Percentiles rank a stretch among this genome's conserved stretches.
phyloP scores from a whole-genome alignment of 768 basidiomycete genomes.

The Leccinum incarnatum region DNA sequence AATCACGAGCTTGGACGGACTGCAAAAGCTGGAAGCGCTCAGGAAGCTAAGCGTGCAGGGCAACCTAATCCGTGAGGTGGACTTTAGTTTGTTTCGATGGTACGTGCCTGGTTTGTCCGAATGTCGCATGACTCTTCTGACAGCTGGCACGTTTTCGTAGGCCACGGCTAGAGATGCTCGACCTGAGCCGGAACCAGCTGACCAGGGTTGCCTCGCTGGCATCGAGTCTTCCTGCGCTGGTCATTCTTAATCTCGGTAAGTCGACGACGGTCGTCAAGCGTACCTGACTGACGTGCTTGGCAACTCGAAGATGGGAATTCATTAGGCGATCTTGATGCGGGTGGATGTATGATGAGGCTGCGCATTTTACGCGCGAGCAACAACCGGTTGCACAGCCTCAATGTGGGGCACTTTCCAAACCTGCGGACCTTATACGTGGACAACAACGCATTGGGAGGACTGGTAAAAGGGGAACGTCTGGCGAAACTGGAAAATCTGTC shows the following conservation, averaged over 20 bases:
- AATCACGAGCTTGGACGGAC: conserved; percentile 69
- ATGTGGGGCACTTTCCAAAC: conserved; percentile 60
- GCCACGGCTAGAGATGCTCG: conserved; percentile 76
- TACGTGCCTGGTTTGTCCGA: conserved; percentile 27
- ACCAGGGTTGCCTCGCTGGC: conserved; percentile 56
- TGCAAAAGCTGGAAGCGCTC: conserved; percentile 77
- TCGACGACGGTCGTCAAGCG: conserved; percentile 22
- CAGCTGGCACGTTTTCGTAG: conserved; percentile 19
- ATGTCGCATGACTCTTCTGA: conserved; percentile 10
- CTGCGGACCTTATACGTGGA: conserved; percentile 92
- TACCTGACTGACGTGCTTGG: conserved; percentile 16
- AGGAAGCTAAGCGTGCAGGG: conserved; percentile 79
- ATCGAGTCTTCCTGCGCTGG: conserved; percentile 53
- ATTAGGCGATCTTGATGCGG: conserved; percentile 52
- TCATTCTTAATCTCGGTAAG: conserved; percentile 83
- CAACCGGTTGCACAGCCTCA: conserved; percentile 70
- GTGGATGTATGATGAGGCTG: conserved; percentile 60
- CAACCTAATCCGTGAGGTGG: conserved; percentile 63
- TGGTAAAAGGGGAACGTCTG: conserved; percentile 56
- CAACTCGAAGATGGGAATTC: conserved; percentile 65
- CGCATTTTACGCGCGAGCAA: conserved; percentile 83
- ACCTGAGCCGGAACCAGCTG: conserved; percentile 76
- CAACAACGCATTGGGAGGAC: conserved; percentile 60
- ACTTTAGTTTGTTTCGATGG: conserved; percentile 68
- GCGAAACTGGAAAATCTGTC: conserved; percentile 85